Conservation (phyloP, 1,139 yeast species). For the Yamadazyma pseudoaaseri region DNA sequence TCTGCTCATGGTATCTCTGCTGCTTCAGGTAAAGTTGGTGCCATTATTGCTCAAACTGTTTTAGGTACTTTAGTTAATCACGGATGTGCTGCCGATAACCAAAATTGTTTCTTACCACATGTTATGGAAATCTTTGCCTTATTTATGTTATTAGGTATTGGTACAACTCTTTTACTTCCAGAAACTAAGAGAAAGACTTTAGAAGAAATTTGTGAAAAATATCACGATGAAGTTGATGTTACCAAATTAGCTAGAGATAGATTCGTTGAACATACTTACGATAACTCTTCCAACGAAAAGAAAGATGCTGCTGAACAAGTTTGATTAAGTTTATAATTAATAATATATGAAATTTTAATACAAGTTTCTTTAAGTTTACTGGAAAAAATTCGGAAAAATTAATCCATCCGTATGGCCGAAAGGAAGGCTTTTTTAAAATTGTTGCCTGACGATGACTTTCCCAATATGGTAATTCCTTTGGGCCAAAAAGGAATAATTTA, state of each 20-base stretch:
- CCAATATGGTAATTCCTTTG: background rate
- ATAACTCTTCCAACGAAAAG: conserved; percentile 20
- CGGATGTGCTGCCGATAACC: conserved; percentile 58
- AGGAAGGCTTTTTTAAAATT: background rate
- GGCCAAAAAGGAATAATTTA: too few species aligned
- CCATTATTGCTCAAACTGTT: conserved; percentile 91
- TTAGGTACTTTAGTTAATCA: conserved; percentile 82
- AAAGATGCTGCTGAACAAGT: conserved; percentile 11
- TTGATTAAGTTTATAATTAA: conserved; percentile 1
- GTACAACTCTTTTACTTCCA: conserved; percentile 66
- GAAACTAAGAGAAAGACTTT: conserved; percentile 89
- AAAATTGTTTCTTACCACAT: conserved; percentile 80
- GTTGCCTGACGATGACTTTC: background rate
- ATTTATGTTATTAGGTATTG: conserved; percentile 80
- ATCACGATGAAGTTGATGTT: conserved; percentile 72
- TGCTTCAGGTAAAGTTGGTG: conserved; percentile 94
- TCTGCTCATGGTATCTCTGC: conserved; percentile 98
- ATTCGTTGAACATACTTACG: conserved; percentile 31
- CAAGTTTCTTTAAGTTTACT: background rate
- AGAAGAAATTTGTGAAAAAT: conserved; percentile 74
- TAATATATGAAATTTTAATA: background rate
- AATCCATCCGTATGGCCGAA: conserved; percentile 1
- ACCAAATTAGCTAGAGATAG: conserved; percentile 40
- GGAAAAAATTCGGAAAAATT: background rate
- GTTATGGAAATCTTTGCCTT: conserved; percentile 91